Base-by-base conservation (phyloP, 352 stramenopile species). In the Globisporangium echinulatum region DNA sequence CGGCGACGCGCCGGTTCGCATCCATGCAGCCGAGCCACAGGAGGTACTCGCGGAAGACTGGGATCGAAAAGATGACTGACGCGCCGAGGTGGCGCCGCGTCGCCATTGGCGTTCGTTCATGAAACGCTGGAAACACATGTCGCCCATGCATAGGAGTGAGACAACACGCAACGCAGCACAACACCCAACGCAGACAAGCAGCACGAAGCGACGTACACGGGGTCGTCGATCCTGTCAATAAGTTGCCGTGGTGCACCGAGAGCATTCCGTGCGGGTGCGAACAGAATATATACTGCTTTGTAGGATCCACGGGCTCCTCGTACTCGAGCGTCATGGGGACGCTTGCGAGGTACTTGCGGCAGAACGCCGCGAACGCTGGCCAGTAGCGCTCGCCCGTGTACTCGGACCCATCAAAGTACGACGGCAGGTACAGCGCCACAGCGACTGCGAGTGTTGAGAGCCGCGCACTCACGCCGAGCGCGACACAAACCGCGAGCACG, bases 1-100 rank as follows among this genome's bases (percentile, higher is more conserved):
- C 74, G 9, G 85, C 85, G 7, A 88, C 73, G 48, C 59, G 72
- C 17, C 79, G 82, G 38, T 77, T 63, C 3, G 83, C 85, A 59
- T 94, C 83, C 33, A 92, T 83, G 53, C 79, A 90, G 5, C 85
- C 82, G 17, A 85, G 77, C 81, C 80, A 94, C 6, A 94, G 49
- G 11, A 85, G 54, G 44, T 88, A 90, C 63, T 92, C 83, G 55
- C 81, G 82, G 62, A 85, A 94, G 38, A 91, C 19, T 25, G 85
- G 83, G 37, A 92, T 72, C 43, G 73, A 72, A 62, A 94, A 94
- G 52, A 88, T 78, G 43, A 94, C 71, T 0, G 83, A 88, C 14
- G 85, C 85, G 40, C 70, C 81, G 13, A 94, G 75, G 59, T 94
- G 72, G 17, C 75, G 80, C 8, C 80, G 76, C 10, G 69, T 87